Evolutionary conservation across 495 filamentous ascomycete species (phyloP).

Genomic region (Cercophora samala): DNA sequence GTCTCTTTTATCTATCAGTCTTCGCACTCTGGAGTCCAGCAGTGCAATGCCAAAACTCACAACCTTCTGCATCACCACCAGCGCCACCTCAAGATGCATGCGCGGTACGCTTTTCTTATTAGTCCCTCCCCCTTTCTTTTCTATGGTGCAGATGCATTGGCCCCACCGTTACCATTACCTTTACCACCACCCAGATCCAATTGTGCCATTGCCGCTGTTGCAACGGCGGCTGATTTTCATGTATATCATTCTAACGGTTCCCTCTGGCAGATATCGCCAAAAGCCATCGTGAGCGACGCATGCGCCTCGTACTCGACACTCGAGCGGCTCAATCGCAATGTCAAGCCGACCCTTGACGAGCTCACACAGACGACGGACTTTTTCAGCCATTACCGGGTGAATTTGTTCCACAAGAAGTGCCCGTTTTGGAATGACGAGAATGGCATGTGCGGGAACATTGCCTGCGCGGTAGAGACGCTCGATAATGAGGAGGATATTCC

Average conservation of each 20-base stretch:
- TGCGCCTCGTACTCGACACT: constrained; percentile 90
- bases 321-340: constrained; percentile 72
- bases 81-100: constrained; percentile 42
- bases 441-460: constrained; percentile 96
- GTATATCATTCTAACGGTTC: constrained; percentile 38
- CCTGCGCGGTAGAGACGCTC: constrained; percentile 93
- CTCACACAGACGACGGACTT: constrained; percentile 89
- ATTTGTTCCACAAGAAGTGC: constrained; percentile 92
- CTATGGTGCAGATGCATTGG: constrained; percentile 19
- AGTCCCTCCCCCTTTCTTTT: constrained; percentile 22
- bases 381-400: constrained; percentile 94
- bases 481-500: constrained; percentile 95
- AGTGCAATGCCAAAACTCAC: constrained; percentile 36
- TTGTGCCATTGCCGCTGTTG: constrained; percentile 22
- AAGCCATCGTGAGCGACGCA: constrained; percentile 71
- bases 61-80: constrained; percentile 23
- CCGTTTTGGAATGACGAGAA: constrained; percentile 94
- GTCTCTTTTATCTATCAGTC: constrained; percentile 70
- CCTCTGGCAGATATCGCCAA: constrained; percentile 49
- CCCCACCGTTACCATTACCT: no score
- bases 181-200: constrained; percentile 22
- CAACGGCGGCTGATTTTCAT: constrained; percentile 16
- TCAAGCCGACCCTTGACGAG: constrained; percentile 75
- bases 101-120: constrained; percentile 40
- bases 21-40: constrained; percentile 66